Percentiles rank a stretch among this genome's conserved stretches.
Evolutionary conservation across 805 yeast species (phyloP).

Genomic region (Lipomyces spencermartinsiae): DNA sequence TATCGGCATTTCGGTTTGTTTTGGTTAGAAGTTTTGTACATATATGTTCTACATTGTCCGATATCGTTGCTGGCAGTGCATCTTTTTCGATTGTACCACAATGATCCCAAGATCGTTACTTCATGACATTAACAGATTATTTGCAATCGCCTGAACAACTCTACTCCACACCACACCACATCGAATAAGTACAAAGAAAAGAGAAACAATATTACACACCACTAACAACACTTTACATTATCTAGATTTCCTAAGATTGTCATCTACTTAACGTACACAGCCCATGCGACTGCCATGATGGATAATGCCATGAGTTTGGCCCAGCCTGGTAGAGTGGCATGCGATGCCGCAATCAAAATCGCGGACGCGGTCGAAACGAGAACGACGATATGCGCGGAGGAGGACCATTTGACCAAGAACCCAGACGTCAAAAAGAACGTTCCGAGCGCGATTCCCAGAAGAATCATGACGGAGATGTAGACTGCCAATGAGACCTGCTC

Average conservation of each 20-base stretch:
- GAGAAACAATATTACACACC: not conserved
- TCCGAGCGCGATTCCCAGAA: conserved; percentile 19
- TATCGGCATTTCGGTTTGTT: not conserved
- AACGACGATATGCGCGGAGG: conserved; percentile 34
- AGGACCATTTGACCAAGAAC: conserved; percentile 32
- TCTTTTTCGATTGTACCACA: no score
- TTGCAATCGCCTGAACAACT: not conserved
- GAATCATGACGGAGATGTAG: not conserved
- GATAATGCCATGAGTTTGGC: conserved; percentile 10
- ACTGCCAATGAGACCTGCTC: conserved; percentile 3
- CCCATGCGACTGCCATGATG: conserved; percentile 26
- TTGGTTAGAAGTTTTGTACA: not conserved
- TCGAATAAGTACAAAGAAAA: not conserved
- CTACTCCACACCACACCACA: not conserved
- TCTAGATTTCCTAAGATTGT: not conserved
- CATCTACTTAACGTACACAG: conserved; percentile 27
- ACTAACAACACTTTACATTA: not conserved
- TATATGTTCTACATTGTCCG: not conserved
- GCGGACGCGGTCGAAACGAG: conserved; percentile 35
- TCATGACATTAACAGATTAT: not conserved
- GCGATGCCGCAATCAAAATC: conserved; percentile 17
- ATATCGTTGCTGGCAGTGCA: no score
- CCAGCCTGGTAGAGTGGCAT: conserved; percentile 14
- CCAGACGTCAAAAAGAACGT: conserved; percentile 30
- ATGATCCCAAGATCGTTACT: not conserved